phyloP scores from a whole-genome alignment of 2,329 filamentous ascomycete species.

The Pseudopithomyces maydicus region DNA sequence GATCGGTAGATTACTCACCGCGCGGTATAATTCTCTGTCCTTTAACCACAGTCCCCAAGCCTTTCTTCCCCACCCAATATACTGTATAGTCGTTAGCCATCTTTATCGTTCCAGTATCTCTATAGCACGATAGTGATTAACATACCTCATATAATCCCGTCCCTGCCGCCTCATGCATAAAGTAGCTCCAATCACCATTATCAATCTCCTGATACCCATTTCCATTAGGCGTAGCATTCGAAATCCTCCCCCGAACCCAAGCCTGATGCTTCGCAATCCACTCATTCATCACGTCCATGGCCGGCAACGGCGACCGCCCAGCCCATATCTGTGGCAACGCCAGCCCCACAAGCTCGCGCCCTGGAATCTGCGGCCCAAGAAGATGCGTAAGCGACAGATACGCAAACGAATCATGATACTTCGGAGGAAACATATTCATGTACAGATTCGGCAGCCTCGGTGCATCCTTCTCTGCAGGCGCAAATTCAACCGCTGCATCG shows the following conservation, averaged over 20 bases:
- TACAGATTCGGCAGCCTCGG: slow-evolving; percentile 47
- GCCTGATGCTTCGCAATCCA: slow-evolving; percentile 18
- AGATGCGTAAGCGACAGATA: slow-evolving; percentile 47
- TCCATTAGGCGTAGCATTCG: slow-evolving; percentile 37
- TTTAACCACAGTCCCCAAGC: slow-evolving; percentile 51
- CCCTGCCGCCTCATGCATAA: slow-evolving; percentile 51
- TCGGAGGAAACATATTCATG: slow-evolving; percentile 53
- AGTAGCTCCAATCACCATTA: slow-evolving; percentile 41
- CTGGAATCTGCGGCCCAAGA: slow-evolving; percentile 30
- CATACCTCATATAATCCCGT: slow-evolving; percentile 43
- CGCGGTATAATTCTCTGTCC: slow-evolving; percentile 46
- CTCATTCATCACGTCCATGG: slow-evolving; percentile 36
- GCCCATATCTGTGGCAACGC: slow-evolving; percentile 54
- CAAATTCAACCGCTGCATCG: slow-evolving; percentile 26
- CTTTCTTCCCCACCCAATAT: slow-evolving; percentile 49
- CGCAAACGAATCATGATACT: slow-evolving; percentile 51
- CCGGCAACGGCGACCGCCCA: slow-evolving; percentile 46
- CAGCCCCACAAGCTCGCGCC: slow-evolving; percentile 51
- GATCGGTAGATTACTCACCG: slow-evolving; percentile 48
- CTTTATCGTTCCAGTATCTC: too few species aligned
- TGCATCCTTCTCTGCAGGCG: slow-evolving; percentile 22
- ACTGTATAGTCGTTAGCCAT: slow-evolving; percentile 1
- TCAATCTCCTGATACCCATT: slow-evolving; percentile 17
- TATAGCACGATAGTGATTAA: too few species aligned
- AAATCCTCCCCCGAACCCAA: slow-evolving; percentile 40